phyloP scores from a whole-genome alignment of 495 filamentous ascomycete genomes.

The Penicillium psychrofluorescens region DNA sequence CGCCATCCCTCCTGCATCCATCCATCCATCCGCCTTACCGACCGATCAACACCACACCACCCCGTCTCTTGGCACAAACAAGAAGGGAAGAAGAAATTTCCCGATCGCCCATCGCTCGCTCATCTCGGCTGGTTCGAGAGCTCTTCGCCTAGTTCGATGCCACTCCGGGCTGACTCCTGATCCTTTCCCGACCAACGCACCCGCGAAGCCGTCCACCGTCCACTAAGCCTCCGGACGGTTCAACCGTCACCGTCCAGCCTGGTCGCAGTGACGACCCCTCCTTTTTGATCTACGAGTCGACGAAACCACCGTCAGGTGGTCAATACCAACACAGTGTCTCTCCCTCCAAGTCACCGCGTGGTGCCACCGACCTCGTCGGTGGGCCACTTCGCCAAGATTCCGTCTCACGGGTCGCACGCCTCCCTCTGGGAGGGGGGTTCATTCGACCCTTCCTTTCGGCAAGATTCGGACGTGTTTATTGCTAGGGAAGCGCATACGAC shows the following conservation, averaged over 20 bases:
- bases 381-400: conserved; percentile 51
- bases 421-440: conserved; percentile 61
- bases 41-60: no score
- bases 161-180: conserved; percentile 1
- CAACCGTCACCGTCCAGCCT: conserved; percentile 1
- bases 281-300: conserved; percentile 10
- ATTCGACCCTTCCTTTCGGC: conserved; percentile 44
- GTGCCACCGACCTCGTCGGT: conserved; percentile 30
- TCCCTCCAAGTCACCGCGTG: conserved; percentile 13
- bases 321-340: conserved; percentile 34
- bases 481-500: conserved; percentile 48
- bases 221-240: conserved; percentile 12
- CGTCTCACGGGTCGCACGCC: conserved; percentile 51
- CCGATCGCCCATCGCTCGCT: background rate
- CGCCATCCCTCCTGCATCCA: no score
- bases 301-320: conserved; percentile 24
- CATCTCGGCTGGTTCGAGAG: conserved; percentile 8
- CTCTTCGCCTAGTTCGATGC: conserved; percentile 2
- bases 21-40: no score
- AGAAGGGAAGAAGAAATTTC: background rate
- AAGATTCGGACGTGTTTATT: conserved; percentile 43
- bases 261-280: background rate
- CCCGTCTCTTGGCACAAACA: background rate
- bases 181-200: background rate
- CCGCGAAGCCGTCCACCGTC: conserved; percentile 22